phyloP scores from a whole-genome alignment of 495 filamentous ascomycete species.

The Neohortaea acidophila region DNA sequence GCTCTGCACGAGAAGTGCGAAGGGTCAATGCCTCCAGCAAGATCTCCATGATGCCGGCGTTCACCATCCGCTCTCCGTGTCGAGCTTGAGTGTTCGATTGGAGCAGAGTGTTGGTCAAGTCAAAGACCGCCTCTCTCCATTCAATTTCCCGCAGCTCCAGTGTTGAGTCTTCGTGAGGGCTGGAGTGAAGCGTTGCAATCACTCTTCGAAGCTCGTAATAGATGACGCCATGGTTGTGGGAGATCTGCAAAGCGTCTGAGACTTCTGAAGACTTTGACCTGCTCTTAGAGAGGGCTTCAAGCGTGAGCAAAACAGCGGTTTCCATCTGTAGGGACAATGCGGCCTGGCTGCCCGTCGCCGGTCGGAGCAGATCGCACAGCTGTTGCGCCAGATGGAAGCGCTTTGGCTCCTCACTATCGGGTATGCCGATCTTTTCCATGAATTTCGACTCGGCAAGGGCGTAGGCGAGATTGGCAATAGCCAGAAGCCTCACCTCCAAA shows the following conservation, averaged over 20 bases:
- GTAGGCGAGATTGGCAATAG: constrained; percentile 84
- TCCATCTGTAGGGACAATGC: constrained; percentile 59
- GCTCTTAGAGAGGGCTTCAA: constrained; percentile 71
- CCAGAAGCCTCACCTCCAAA: constrained; percentile 65
- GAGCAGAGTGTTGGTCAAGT: constrained; percentile 59
- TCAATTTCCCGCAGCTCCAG: constrained; percentile 49
- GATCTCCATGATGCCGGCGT: constrained; percentile 74
- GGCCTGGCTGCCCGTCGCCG: constrained; percentile 48
- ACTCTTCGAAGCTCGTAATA: constrained; percentile 84
- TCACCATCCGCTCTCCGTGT: constrained; percentile 57
- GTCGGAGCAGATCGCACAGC: constrained; percentile 75
- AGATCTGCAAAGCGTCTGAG: constrained; percentile 70
- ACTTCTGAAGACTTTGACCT: constrained; percentile 65
- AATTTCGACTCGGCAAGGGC: constrained; percentile 67
- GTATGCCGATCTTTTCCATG: constrained; percentile 66
- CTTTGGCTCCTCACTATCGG: constrained; percentile 81
- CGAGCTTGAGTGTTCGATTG: constrained; percentile 43
- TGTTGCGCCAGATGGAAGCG: constrained; percentile 84
- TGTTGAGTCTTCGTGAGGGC: constrained; percentile 35
- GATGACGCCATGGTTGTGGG: constrained; percentile 92
- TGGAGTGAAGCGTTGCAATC: constrained; percentile 56
- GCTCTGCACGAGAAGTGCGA: constrained; percentile 65
- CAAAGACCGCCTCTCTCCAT: constrained; percentile 80
- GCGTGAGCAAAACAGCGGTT: constrained; percentile 60
- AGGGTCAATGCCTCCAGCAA: constrained; percentile 79